Evolutionary conservation across 371 early-diverging fungal species (phyloP), one percentile per base, ranked within the genome.

Genomic region (Blakeslea trispora): DNA sequence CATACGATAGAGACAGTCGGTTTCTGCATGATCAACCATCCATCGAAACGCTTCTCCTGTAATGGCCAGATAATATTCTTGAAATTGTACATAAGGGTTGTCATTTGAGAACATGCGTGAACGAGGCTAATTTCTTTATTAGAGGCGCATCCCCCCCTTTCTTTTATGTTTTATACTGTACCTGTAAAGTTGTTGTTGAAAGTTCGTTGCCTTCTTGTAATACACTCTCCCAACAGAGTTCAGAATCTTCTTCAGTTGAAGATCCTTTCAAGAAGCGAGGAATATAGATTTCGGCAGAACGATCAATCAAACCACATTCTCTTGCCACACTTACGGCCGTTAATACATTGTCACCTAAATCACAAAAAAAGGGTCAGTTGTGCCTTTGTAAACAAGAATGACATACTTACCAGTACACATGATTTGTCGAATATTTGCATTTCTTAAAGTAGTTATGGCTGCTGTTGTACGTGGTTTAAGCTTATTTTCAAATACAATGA

Each of bases 401-500:
- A 32, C 19, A 19, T 18, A 41, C 43, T 59, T 71, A 77, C 81
- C 99, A 0, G 99, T 99, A 69, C 98, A 98, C 99, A 99, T 99
- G 46, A 97, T 85, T 70, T 89, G 91, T 32, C 95, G 84, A 53
- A 99, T 94, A 19, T 83, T 83, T n/a, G 99, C 99, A 23, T 77
- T 77, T 35, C 84, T 83, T 18, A 99, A 83, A 22, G 88, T 89
- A 23, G 82, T 69, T n/a, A 99, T 85, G 0, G 95, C 93, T 1
- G 84, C 71, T 11, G 81, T 74, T 0, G 99, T 93, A 2, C 88
- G 90, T 5, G 89, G 85, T 68, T 99, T 99, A 18, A 99, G 79
- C 75, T 95, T 96, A 82, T 99, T 99, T 68, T 98, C 99, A 84
- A 99, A 99, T 17, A 99, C 85, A 52, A 99, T 84, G 59, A 99